Conservation (phyloP, 2,329 filamentous ascomycete species). For the Talaromyces islandicus region DNA sequence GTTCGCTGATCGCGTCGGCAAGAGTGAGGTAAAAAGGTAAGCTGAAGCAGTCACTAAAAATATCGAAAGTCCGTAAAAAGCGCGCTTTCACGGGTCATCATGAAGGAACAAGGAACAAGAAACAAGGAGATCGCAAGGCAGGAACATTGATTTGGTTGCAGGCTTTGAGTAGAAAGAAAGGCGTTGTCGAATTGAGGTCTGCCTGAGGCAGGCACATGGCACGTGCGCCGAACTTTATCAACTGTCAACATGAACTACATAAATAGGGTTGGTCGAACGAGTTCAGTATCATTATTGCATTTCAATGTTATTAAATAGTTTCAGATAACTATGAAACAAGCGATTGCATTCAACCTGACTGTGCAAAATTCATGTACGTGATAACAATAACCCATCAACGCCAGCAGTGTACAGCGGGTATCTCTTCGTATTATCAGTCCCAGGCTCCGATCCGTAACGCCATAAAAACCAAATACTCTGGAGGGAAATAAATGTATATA, state of each 20-base stretch:
- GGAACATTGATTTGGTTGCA: not conserved
- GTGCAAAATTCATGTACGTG: not conserved
- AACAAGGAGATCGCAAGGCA: too few relatives aligned
- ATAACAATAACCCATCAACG: not conserved
- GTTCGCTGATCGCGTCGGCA: not conserved
- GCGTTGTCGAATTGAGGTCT: not conserved
- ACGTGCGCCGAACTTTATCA: too few relatives aligned
- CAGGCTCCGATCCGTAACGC: not conserved
- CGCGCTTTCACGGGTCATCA: not conserved
- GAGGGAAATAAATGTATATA: not conserved
- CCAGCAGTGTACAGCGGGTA: constrained; percentile 1
- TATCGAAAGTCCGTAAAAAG: too few relatives aligned
- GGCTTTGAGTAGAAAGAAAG: not conserved
- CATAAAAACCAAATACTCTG: not conserved
- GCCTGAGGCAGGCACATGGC: not conserved
- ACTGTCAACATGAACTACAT: too few relatives aligned
- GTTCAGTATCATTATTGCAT: too few relatives aligned
- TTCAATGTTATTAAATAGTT: too few relatives aligned
- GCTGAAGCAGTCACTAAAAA: not conserved
- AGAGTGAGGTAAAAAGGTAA: not conserved
- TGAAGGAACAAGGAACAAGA: not conserved
- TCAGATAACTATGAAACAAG: too few relatives aligned
- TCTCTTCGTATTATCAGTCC: not conserved
- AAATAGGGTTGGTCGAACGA: not conserved
- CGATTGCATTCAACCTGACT: too few relatives aligned